phyloP scores from a whole-genome alignment of 257 asterid species.

The Nicotiana sylvestris region DNA sequence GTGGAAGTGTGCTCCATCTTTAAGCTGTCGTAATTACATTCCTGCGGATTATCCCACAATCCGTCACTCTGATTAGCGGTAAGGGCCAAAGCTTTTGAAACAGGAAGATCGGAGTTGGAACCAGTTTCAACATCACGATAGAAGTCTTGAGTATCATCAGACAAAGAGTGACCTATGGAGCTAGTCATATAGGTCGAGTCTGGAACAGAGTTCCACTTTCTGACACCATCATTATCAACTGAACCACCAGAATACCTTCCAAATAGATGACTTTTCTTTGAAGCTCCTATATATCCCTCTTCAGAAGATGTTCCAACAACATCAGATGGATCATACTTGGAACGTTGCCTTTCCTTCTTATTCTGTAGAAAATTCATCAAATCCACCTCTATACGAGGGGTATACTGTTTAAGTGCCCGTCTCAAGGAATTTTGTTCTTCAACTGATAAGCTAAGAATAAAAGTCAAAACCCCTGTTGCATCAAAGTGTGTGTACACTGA shows the following conservation, averaged over 20 bases:
- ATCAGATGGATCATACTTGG: slow-evolving; percentile 88
- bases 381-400: slow-evolving; percentile 99
- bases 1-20: slow-evolving; percentile 43
- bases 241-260: slow-evolving; percentile 97
- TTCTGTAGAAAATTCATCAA: slow-evolving; percentile 89
- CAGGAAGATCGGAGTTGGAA: slow-evolving; percentile 44
- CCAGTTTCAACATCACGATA: slow-evolving; percentile 42
- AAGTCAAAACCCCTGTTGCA: slow-evolving; percentile 69
- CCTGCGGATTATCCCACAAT: slow-evolving; percentile 31
- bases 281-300: slow-evolving; percentile 67
- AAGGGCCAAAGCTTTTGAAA: slow-evolving; percentile 38
- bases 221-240: slow-evolving; percentile 80
- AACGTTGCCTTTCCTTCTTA: slow-evolving; percentile 85
- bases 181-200: slow-evolving; percentile 28
- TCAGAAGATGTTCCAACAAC: slow-evolving; percentile 86
- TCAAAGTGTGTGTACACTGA: slow-evolving; percentile 90
- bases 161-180: slow-evolving; percentile 30
- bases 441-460: slow-evolving; percentile 85
- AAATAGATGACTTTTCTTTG: slow-evolving; percentile 62
- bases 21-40: slow-evolving; percentile 33
- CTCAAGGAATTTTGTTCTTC: slow-evolving; percentile 95
- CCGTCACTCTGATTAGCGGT: slow-evolving; percentile 43
- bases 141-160: slow-evolving; percentile 54
- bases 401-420: slow-evolving; percentile 90
- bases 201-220: slow-evolving; percentile 68